A percentile compares a stretch with the other conserved stretches of the same genome.
These are phyloP conservation scores for Apiotrichum akiyoshidainum DNA, from an alignment of 1,284 basidiomycete genomes.

Conservation along the genomic window DNA sequence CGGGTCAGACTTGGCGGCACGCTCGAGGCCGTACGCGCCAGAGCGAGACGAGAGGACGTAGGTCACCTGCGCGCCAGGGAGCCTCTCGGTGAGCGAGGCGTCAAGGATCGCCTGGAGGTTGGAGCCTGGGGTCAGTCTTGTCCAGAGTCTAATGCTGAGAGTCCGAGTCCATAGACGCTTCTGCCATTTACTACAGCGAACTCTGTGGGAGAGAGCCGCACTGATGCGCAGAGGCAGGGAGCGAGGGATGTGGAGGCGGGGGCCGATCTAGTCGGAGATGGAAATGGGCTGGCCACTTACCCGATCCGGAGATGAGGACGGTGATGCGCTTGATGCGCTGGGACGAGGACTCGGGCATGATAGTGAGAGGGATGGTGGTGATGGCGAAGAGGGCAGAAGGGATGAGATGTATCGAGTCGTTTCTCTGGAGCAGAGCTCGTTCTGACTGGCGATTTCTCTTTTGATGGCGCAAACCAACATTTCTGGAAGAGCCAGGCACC, in stretches of 20 bases:
- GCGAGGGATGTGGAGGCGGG: background rate
- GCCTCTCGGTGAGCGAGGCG: slow-evolving; percentile 59
- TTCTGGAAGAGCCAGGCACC: too few relatives aligned
- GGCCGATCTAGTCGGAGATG: background rate
- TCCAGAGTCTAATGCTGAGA: too few relatives aligned
- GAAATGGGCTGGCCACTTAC: slow-evolving; percentile 51
- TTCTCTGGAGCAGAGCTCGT: too few relatives aligned
- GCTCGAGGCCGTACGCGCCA: slow-evolving; percentile 80
- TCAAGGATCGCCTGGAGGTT: slow-evolving; percentile 96
- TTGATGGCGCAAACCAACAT: too few relatives aligned
- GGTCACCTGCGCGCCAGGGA: slow-evolving; percentile 68
- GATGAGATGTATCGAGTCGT: background rate
- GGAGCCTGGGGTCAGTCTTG: slow-evolving; percentile 60
- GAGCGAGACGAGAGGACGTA: slow-evolving; percentile 91
- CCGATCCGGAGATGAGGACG: slow-evolving; percentile 78
- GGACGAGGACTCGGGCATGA: slow-evolving; percentile 27
- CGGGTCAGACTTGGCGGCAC: slow-evolving; percentile 66
- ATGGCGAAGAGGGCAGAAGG: background rate
- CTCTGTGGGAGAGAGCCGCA: background rate
- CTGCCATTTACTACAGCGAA: too few relatives aligned
- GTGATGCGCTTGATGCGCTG: slow-evolving; percentile 53
- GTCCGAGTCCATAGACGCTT: too few relatives aligned
- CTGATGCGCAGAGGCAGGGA: background rate
- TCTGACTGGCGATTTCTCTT: too few relatives aligned
- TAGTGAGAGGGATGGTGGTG: background rate